Percentiles rank a stretch among this genome's conserved stretches.
Conservation (phyloP, 768 basidiomycete genomes). For the Phlebiopsis gigantea region DNA sequence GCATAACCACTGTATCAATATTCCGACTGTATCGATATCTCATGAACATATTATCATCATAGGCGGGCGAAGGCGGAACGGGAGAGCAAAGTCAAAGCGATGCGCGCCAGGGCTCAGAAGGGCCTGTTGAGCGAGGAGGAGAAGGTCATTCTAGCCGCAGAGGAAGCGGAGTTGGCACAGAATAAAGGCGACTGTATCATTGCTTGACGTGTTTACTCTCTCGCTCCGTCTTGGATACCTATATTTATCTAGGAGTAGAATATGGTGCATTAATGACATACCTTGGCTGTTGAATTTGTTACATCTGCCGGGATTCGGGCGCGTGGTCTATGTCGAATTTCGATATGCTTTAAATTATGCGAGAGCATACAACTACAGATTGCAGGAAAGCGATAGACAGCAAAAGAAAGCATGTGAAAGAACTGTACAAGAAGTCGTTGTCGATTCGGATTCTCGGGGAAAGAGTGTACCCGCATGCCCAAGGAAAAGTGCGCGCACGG, state of each 20-base stretch:
- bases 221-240: not conserved
- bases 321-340: not conserved
- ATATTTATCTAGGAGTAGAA: not conserved
- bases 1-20: slow-evolving; percentile 37
- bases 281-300: not conserved
- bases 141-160: slow-evolving; percentile 51
- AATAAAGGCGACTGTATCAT: slow-evolving; percentile 42
- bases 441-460: too few relatives aligned
- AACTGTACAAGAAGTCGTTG: too few relatives aligned
- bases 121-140: slow-evolving; percentile 69
- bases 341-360: not conserved
- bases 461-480: too few relatives aligned
- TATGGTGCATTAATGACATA: not conserved
- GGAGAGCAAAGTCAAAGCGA: slow-evolving; percentile 63
- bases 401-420: not conserved
- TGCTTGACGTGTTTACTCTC: slow-evolving; percentile 16
- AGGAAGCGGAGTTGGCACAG: slow-evolving; percentile 38
- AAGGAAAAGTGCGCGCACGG: too few relatives aligned
- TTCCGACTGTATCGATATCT: slow-evolving; percentile 18
- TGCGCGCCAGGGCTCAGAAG: slow-evolving; percentile 70
- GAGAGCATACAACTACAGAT: not conserved
- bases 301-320: too few relatives aligned
- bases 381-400: not conserved
- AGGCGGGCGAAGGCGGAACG: slow-evolving; percentile 75
- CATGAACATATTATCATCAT: slow-evolving; percentile 10